Conservation (phyloP, 148 eudicot species). For the Silene conica region DNA sequence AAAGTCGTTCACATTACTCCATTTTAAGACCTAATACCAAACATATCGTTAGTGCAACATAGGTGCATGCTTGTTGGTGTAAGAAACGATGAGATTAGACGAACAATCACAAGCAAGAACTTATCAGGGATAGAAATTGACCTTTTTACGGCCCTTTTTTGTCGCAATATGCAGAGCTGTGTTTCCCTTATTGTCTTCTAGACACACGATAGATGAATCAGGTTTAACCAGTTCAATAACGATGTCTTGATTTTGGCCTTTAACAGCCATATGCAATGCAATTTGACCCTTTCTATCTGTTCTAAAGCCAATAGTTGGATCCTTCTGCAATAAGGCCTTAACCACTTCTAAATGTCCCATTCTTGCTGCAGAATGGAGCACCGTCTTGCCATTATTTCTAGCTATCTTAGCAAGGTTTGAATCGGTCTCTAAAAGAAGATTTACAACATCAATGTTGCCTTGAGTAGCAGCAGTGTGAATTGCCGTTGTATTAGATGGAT, state of each 20-base stretch:
- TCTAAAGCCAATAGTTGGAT: slow-evolving; percentile 65
- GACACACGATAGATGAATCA: slow-evolving; percentile 54
- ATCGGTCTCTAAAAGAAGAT: slow-evolving; percentile 77
- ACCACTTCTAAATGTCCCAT: slow-evolving; percentile 92
- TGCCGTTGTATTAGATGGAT: slow-evolving; percentile 80
- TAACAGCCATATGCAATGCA: slow-evolving; percentile 95
- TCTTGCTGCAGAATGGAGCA: slow-evolving; percentile 88
- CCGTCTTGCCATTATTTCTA: slow-evolving; percentile 83
- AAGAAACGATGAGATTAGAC: not conserved
- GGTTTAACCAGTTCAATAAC: slow-evolving; percentile 71
- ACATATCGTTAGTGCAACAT: too few species aligned
- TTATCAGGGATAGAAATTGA: slow-evolving; percentile 22
- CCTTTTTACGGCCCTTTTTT: slow-evolving; percentile 78
- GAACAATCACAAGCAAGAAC: not conserved
- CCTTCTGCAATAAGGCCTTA: slow-evolving; percentile 63
- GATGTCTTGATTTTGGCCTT: slow-evolving; percentile 76
- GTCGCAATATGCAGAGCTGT: slow-evolving; percentile 83
- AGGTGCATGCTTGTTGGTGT: not conserved
- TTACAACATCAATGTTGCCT: slow-evolving; percentile 74
- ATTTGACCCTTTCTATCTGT: slow-evolving; percentile 87
- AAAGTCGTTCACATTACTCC: too few species aligned
- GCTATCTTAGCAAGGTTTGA: slow-evolving; percentile 91
- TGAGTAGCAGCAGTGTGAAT: slow-evolving; percentile 91
- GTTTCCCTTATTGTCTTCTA: slow-evolving; percentile 86
- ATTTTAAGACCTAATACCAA: too few species aligned